Evolutionary conservation across 163 green algal genomes (phyloP), one percentile per base, ranked within the genome.

Genomic region (Chlorella variabilis): DNA sequence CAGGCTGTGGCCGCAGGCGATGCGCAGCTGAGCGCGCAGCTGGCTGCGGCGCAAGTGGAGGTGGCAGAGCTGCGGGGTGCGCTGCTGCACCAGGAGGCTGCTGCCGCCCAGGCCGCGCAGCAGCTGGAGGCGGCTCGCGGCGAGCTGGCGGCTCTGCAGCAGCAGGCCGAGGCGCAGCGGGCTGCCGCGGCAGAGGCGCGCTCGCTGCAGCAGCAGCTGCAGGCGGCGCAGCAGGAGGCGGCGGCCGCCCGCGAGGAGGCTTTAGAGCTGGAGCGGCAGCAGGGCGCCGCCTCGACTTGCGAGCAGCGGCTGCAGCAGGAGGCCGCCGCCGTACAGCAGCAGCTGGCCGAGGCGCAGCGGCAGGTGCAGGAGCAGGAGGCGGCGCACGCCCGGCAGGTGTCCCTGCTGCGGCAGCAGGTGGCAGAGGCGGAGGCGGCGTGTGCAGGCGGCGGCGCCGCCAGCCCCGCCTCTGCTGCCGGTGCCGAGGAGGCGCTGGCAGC

Each of bases 251-350:
- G 9, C 6, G 61, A 67, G 59, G 8, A 38, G 59, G 59, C 59
- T 39, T 11, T 4, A 11, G 7, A 67, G 59, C 59, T 67, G 59
- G 27, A 38, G 29, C 7, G 38, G 59, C 59, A 67, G 7, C n/a
- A 36, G 59, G 59, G 27, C 7, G 29, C 29, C 3, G 59, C 59
- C 9, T 15, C 59, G 20, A 67, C 59, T 36, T 17, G 41, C 8
- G 41, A 76, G 38, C 68, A 76, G 41, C 29, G 38, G 68, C 68
- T 61, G 68, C 68, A 76, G 42, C 41, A 76, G 68, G n/a, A 61
- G 42, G 21, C 48, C 6, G 59, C 27, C 4, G 36, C 27, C 4
- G 20, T 61, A 34, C 49, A 59, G 65, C 17, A 77, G 49, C 49
- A 77, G 49, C 17, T 48, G 34, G 34, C 49, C 23, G n/a, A 25